A percentile compares a stretch with the other conserved stretches of the same genome.
Conservation (phyloP, 2,329 filamentous ascomycete species). For the Leptosphaerulina australis region DNA sequence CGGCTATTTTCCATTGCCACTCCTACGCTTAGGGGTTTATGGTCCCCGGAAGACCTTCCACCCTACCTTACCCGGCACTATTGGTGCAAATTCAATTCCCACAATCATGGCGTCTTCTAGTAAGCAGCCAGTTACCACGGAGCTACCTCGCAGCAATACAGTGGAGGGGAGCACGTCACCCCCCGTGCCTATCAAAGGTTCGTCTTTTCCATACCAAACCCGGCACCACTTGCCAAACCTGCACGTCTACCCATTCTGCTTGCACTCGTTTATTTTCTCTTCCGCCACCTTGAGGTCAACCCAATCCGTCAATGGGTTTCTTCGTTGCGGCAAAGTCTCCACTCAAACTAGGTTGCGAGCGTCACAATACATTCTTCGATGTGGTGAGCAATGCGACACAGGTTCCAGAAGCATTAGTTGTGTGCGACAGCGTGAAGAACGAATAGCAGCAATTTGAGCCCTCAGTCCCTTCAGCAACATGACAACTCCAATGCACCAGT, state of each 20-base stretch:
- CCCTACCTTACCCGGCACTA: constrained; percentile 5
- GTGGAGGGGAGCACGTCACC: constrained; percentile 38
- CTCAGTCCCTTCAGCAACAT: constrained; percentile 4
- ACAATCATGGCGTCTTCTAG: constrained; percentile 37
- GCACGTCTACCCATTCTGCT: constrained; percentile 3
- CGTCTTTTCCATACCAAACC: constrained; percentile 25
- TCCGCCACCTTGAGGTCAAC: not conserved
- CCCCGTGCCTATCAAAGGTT: constrained; percentile 39
- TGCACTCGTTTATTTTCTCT: not conserved
- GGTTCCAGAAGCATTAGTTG: not conserved
- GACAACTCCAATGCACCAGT: constrained; percentile 1
- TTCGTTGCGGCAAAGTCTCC: not conserved
- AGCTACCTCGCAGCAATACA: constrained; percentile 21
- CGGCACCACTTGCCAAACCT: constrained; percentile 6
- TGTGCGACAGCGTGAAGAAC: constrained; percentile 1
- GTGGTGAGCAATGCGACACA: not conserved
- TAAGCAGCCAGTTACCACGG: constrained; percentile 29
- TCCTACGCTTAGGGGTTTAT: constrained; percentile 8
- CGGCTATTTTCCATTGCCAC: constrained; percentile 5
- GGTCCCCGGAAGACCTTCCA: constrained; percentile 7
- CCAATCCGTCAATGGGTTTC: not conserved
- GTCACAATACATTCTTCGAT: not conserved
- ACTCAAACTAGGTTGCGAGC: not conserved
- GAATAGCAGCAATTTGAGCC: not conserved
- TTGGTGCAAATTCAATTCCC: constrained; percentile 3